Evolutionary conservation across 495 filamentous ascomycete species (phyloP).

Genomic region (Xylaria bambusicola): DNA sequence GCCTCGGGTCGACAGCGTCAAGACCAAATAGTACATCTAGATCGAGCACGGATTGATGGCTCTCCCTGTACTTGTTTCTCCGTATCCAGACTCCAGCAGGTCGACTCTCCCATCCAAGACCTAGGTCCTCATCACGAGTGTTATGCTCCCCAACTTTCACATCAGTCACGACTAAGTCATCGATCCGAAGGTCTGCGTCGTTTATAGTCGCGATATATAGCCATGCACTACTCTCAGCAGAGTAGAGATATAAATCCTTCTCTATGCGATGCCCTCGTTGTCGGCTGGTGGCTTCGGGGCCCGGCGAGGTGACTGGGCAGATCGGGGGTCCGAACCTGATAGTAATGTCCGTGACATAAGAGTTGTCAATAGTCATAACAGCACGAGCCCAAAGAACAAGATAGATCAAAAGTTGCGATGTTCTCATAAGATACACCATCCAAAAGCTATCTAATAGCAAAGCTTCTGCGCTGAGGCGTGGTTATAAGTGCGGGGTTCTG

Average conservation of each 20-base stretch:
- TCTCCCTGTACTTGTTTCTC: conserved; percentile 34
- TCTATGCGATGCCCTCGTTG: conserved; percentile 25
- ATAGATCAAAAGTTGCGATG: too few relatives aligned
- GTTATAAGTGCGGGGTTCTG: too few relatives aligned
- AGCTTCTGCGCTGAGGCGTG: too few relatives aligned
- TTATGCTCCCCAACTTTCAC: conserved; percentile 33
- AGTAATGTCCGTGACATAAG: too few relatives aligned
- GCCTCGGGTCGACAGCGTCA: conserved; percentile 38
- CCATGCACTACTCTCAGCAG: background rate
- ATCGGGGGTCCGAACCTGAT: too few relatives aligned
- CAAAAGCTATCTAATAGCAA: too few relatives aligned
- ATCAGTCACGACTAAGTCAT: conserved; percentile 33
- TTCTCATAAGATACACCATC: too few relatives aligned
- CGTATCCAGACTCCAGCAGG: conserved; percentile 39
- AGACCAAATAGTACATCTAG: conserved; percentile 38
- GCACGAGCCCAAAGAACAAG: too few relatives aligned
- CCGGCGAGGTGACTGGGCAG: too few relatives aligned
- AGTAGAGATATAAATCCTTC: conserved; percentile 23
- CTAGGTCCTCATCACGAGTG: conserved; percentile 25
- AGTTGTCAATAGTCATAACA: too few relatives aligned
- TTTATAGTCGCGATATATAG: conserved; percentile 33
- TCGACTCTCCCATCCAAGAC: conserved; percentile 36
- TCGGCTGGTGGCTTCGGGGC: too few relatives aligned
- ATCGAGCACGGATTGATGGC: conserved; percentile 33
- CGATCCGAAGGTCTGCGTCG: conserved; percentile 32